phyloP scores from a whole-genome alignment of 1,284 basidiomycete species.

The Athelia sp. region DNA sequence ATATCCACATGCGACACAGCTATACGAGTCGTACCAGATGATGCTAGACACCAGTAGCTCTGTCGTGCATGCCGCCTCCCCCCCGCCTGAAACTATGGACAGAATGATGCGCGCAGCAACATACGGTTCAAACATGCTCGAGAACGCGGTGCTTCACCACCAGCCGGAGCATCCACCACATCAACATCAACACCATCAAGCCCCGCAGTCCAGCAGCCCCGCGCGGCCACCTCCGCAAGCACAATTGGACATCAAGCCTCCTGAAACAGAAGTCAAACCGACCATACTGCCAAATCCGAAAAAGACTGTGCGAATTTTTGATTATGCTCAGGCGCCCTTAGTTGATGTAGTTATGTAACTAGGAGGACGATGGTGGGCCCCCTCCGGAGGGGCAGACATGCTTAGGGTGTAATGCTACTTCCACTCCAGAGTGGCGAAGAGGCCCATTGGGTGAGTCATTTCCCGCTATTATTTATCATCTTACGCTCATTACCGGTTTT shows the following conservation, averaged over 20 bases:
- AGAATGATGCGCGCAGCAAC: slow-evolving; percentile 36
- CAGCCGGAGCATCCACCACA: slow-evolving; percentile 19
- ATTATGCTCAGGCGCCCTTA: too few relatives aligned
- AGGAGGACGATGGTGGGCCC: slow-evolving; percentile 30
- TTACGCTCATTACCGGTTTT: background rate
- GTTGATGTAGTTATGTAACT: background rate
- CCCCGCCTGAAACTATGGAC: slow-evolving; percentile 34
- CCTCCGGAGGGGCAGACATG: slow-evolving; percentile 62
- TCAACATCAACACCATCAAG: slow-evolving; percentile 16
- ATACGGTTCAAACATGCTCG: slow-evolving; percentile 47
- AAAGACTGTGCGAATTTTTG: too few relatives aligned
- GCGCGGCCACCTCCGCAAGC: slow-evolving; percentile 20
- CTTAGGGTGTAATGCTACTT: slow-evolving; percentile 74
- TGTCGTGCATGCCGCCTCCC: slow-evolving; percentile 20
- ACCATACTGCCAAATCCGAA: too few relatives aligned
- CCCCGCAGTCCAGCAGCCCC: slow-evolving; percentile 12
- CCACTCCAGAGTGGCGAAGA: slow-evolving; percentile 79
- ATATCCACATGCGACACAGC: slow-evolving; percentile 21
- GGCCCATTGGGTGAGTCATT: slow-evolving; percentile 64
- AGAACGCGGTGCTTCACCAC: slow-evolving; percentile 19
- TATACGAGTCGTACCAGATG: slow-evolving; percentile 41
- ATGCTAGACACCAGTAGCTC: slow-evolving; percentile 35
- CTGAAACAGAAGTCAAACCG: too few relatives aligned
- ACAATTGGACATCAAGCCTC: slow-evolving; percentile 1
- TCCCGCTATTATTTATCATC: slow-evolving; percentile 4